Evolutionary conservation across 768 basidiomycete species (phyloP).

Genomic region (Russula griseocarnosa): DNA sequence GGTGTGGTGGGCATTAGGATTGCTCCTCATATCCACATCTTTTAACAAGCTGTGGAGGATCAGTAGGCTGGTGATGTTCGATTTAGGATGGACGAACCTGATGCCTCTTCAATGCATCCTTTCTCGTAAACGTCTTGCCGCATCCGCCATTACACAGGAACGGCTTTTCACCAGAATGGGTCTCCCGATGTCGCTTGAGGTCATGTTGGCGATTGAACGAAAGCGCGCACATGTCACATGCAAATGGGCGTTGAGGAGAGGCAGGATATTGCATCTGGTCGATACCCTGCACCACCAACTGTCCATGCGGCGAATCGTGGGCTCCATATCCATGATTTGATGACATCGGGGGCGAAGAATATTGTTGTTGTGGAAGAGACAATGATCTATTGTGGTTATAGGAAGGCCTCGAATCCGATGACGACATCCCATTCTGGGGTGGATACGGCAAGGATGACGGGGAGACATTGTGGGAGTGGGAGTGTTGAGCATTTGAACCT

Average conservation of each 20-base stretch:
- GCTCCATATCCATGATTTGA: conserved; percentile 12
- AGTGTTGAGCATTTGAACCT: conserved; percentile 1
- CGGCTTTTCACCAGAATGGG: conserved; percentile 82
- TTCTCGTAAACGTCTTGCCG: conserved; percentile 82
- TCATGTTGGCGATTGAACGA: conserved; percentile 87
- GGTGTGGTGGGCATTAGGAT: conserved; percentile 25
- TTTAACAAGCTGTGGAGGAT: conserved; percentile 58
- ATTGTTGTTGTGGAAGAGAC: conserved; percentile 20
- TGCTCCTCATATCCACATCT: conserved; percentile 69
- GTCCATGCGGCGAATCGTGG: conserved; percentile 27
- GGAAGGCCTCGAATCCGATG: conserved; percentile 16
- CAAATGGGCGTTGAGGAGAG: conserved; percentile 40
- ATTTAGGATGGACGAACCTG: conserved; percentile 48
- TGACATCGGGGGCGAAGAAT: conserved; percentile 1
- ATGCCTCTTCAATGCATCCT: conserved; percentile 82
- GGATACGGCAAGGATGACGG: conserved; percentile 18
- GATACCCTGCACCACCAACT: conserved; percentile 28
- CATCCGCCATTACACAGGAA: conserved; percentile 80
- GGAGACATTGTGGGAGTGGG: conserved; percentile 7
- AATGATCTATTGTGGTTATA: conserved; percentile 23
- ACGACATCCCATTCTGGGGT: conserved; percentile 11
- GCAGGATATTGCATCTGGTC: conserved; percentile 37
- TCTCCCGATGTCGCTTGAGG: conserved; percentile 78
- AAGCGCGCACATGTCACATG: conserved; percentile 58
- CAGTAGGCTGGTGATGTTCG: not conserved